Conservation (phyloP, 352 stramenopile species). For the Pythium sukuiense region DNA sequence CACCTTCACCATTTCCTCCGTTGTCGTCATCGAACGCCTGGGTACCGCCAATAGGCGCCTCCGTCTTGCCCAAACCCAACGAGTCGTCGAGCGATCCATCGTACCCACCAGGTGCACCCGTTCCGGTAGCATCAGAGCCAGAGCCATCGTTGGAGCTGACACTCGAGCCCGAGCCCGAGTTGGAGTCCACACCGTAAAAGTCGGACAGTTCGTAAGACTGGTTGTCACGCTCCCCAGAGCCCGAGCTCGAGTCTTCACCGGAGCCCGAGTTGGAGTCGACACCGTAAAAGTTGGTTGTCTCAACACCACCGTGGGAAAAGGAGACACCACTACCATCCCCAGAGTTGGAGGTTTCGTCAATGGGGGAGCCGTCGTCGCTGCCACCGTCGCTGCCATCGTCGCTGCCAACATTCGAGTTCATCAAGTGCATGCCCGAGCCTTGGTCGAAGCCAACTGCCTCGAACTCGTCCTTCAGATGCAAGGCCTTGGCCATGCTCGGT, state of each 20-base stretch:
- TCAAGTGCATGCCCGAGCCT: not conserved
- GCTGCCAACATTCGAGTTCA: not conserved
- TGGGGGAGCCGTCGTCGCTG: not conserved
- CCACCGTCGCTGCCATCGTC: not conserved
- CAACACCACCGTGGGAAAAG: not conserved
- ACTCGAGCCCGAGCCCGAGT: not conserved
- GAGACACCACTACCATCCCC: not conserved
- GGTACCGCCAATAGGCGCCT: not conserved
- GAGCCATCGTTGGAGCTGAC: not conserved
- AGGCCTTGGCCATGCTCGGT: not conserved
- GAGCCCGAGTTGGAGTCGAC: not conserved
- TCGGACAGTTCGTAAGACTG: not conserved
- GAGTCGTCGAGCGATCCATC: not conserved
- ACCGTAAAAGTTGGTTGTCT: not conserved
- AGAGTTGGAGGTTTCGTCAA: not conserved
- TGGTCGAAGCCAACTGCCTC: constrained; percentile 8
- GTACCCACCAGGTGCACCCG: not conserved
- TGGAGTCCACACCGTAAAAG: not conserved
- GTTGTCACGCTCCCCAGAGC: not conserved
- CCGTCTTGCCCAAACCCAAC: not conserved
- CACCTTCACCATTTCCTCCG: constrained; percentile 2
- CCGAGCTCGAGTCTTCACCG: constrained; percentile 1
- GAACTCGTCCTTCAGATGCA: not conserved
- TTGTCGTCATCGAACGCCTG: not conserved
- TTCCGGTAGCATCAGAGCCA: not conserved